phyloP scores from a whole-genome alignment of 1,139 yeast species.

The Suhomyces bribrorum region DNA sequence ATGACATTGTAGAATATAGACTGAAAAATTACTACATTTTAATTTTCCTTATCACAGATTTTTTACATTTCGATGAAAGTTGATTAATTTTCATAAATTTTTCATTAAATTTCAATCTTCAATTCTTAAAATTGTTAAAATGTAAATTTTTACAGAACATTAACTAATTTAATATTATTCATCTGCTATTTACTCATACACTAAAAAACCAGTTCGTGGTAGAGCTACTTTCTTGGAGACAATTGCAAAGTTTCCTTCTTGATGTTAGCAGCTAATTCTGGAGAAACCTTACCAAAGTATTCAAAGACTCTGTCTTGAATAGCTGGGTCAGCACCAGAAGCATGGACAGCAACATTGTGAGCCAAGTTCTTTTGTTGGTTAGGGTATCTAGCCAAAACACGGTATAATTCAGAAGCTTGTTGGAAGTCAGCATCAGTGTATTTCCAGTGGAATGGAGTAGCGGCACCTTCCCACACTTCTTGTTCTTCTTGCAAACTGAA shows the following conservation, averaged over 20 bases:
- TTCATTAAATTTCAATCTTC: background rate
- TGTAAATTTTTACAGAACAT: too few relatives aligned
- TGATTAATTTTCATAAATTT: too few relatives aligned
- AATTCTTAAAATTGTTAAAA: too few relatives aligned
- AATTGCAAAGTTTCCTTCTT: slow-evolving; percentile 61
- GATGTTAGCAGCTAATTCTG: slow-evolving; percentile 58
- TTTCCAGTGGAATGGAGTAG: slow-evolving; percentile 86
- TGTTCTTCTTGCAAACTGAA: slow-evolving; percentile 57
- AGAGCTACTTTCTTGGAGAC: slow-evolving; percentile 50
- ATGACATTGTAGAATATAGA: too few relatives aligned
- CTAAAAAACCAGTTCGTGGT: slow-evolving; percentile 9
- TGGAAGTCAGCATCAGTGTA: slow-evolving; percentile 70
- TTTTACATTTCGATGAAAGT: too few relatives aligned
- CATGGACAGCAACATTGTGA: slow-evolving; percentile 81
- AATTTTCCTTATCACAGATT: too few relatives aligned
- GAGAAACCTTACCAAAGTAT: slow-evolving; percentile 72
- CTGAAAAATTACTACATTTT: too few relatives aligned
- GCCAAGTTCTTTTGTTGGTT: slow-evolving; percentile 84
- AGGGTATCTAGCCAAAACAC: slow-evolving; percentile 70
- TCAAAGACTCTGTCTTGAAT: slow-evolving; percentile 81
- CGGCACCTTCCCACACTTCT: slow-evolving; percentile 88
- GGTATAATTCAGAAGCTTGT: slow-evolving; percentile 67
- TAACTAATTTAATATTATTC: too few relatives aligned
- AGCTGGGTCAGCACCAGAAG: slow-evolving; percentile 63
- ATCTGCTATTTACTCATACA: slow-evolving; percentile 3